Conservation (phyloP, 1,284 basidiomycete species). For the Ustilago esculenta region DNA sequence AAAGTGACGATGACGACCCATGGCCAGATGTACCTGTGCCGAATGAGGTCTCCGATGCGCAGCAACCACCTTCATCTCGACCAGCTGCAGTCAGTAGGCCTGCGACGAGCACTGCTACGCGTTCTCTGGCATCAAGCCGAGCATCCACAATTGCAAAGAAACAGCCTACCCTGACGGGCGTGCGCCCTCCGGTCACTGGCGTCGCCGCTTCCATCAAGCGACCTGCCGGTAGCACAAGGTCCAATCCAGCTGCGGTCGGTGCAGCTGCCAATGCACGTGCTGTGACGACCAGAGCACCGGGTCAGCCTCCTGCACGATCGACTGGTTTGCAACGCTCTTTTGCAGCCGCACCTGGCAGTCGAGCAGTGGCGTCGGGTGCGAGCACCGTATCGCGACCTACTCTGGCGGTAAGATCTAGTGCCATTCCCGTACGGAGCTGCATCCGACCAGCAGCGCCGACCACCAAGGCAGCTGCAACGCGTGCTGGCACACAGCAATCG, state of each 20-base stretch:
- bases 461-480: neutral
- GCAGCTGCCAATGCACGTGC: neutral
- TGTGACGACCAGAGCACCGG: neutral
- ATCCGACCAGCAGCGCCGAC: neutral
- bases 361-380: conserved; percentile 1
- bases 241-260: neutral
- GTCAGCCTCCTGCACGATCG: conserved; percentile 3
- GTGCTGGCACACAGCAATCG: neutral
- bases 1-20: conserved; percentile 38
- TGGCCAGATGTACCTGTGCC: conserved; percentile 37
- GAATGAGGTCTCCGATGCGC: neutral
- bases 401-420: neutral
- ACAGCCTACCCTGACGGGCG: neutral
- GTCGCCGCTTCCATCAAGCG: neutral
- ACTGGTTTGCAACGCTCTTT: conserved; percentile 31
- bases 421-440: neutral
- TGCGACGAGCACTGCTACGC: neutral
- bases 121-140: neutral
- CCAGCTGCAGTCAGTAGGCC: neutral
- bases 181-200: neutral
- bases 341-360: conserved; percentile 18
- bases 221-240: neutral
- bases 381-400: neutral
- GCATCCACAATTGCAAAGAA: neutral
- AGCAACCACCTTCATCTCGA: neutral